phyloP scores from a whole-genome alignment of 2,329 filamentous ascomycete genomes.

The Trichophyton simii region DNA sequence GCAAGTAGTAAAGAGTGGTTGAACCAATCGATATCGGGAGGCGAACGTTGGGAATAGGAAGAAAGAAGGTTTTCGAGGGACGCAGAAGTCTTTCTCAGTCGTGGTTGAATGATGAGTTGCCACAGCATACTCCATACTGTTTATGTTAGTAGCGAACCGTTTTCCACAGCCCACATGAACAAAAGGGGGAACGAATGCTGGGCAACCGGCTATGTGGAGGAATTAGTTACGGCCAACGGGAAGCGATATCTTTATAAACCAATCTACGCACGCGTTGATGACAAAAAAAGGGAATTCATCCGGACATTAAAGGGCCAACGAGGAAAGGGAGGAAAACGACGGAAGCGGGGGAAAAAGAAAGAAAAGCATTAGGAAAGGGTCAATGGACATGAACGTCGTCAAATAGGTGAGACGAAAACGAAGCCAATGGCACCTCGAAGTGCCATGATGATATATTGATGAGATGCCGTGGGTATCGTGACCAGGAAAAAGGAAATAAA shows the following conservation, averaged over 20 bases:
- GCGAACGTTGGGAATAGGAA: slow-evolving; percentile 3
- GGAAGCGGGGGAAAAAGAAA: not conserved
- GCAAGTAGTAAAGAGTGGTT: not conserved
- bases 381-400: not conserved
- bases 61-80: not conserved
- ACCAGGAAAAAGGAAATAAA: not conserved
- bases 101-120: slow-evolving; percentile 5
- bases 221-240: not conserved
- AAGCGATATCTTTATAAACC: not conserved
- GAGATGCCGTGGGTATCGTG: not conserved
- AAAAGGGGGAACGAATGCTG: not conserved
- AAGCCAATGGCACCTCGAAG: not conserved
- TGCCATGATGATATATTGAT: not conserved
- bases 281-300: not conserved
- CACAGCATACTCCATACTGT: slow-evolving; percentile 2
- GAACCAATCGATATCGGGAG: not conserved
- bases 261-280: slow-evolving; percentile 1
- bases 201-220: not conserved
- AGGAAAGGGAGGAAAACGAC: not conserved
- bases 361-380: no score
- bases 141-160: not conserved
- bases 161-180: not conserved
- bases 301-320: not conserved
- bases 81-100: not conserved
- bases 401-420: not conserved